Evolutionary conservation across 148 eudicot species (phyloP).

Genomic region (Chenopodium album): DNA sequence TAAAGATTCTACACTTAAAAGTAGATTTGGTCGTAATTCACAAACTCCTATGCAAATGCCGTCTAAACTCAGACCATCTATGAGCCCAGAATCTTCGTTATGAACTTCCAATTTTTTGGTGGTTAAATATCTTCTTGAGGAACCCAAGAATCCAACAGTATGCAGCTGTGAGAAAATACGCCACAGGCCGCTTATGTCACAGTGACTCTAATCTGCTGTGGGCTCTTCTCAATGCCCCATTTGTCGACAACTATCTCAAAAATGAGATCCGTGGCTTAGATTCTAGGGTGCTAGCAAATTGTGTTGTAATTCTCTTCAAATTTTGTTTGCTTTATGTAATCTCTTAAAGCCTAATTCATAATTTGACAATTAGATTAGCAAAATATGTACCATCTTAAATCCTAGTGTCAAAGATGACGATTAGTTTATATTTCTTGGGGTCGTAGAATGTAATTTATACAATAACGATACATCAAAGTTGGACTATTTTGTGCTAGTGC

Average conservation of each 20-base stretch:
- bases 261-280: background rate
- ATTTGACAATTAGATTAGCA: conserved; percentile 5
- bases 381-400: conserved; percentile 3
- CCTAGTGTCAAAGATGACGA: background rate
- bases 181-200: background rate
- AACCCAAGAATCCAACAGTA: background rate
- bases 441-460: background rate
- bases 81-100: conserved; percentile 69
- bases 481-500: background rate
- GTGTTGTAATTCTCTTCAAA: conserved; percentile 12
- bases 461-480: background rate
- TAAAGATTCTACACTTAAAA: conserved; percentile 40
- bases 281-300: background rate
- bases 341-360: background rate
- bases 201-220: background rate
- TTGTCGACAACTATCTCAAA: background rate
- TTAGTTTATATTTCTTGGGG: background rate
- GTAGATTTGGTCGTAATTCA: conserved; percentile 32
- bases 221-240: background rate
- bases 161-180: conserved; percentile 1
- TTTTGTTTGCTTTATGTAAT: conserved; percentile 17
- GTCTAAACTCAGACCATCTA: conserved; percentile 83
- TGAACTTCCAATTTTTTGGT: background rate
- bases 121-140: background rate
- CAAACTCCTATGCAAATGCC: conserved; percentile 59